These are phyloP conservation scores for Clausena lansium DNA, from an alignment of 345 rosid species.

Conservation along the genomic window DNA sequence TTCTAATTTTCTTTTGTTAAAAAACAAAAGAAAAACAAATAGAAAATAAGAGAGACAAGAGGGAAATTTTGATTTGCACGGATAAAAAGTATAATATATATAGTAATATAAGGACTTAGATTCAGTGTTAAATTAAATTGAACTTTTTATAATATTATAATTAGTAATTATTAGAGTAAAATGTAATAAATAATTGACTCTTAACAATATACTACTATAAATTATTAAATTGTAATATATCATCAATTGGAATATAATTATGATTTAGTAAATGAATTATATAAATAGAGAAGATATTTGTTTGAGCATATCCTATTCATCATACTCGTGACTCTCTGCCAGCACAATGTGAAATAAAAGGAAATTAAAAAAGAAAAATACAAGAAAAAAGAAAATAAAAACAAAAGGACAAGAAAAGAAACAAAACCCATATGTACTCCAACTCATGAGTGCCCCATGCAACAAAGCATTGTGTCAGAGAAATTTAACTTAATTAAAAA, in stretches of 20 bases:
- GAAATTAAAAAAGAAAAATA: not conserved
- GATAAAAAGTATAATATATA: too few relatives aligned
- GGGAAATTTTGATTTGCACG: too few relatives aligned
- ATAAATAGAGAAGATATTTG: not conserved
- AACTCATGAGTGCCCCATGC: conserved; percentile 39
- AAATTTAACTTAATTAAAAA: not conserved
- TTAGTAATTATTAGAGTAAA: too few relatives aligned
- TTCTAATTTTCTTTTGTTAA: not conserved
- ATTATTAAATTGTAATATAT: too few relatives aligned
- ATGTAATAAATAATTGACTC: too few relatives aligned
- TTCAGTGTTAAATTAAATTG: too few relatives aligned
- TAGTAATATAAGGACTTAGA: too few relatives aligned
- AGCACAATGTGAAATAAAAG: not conserved
- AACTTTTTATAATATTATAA: too few relatives aligned
- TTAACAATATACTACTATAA: too few relatives aligned
- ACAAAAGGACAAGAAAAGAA: conserved; percentile 37
- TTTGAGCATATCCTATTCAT: conserved; percentile 2
- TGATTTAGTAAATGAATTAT: too few relatives aligned
- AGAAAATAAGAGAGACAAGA: too few relatives aligned
- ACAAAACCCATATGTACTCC: conserved; percentile 34
- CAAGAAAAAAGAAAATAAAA: conserved; percentile 25
- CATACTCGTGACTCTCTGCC: conserved; percentile 41
- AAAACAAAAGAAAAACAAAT: not conserved
- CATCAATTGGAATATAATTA: not conserved
- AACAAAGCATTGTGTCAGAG: conserved; percentile 49